Evolutionary conservation across 495 filamentous ascomycete species (phyloP).

Genomic region (Xylaria longipes): DNA sequence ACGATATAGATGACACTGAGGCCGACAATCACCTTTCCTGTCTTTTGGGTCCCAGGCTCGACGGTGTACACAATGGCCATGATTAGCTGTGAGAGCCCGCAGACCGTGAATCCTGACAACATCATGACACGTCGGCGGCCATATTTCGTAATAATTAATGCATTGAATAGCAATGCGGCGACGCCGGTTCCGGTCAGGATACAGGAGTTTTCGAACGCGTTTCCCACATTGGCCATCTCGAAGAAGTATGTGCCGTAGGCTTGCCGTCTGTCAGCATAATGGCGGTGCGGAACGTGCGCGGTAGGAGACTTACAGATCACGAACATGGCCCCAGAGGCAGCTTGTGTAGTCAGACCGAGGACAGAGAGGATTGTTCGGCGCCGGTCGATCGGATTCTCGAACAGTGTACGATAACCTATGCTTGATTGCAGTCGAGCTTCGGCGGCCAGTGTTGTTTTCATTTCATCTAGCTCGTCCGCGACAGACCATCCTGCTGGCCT

Average conservation of each 20-base stretch:
- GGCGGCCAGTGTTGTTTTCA: constrained; percentile 57
- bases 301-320: constrained; percentile 54
- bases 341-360: constrained; percentile 59
- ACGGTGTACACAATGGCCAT: constrained; percentile 62
- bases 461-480: constrained; percentile 57
- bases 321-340: constrained; percentile 66
- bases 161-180: constrained; percentile 63
- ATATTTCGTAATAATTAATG: constrained; percentile 57
- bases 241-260: constrained; percentile 72
- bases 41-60: constrained; percentile 50
- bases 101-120: constrained; percentile 57
- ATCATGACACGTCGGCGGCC: constrained; percentile 62
- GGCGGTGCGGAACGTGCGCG: no score
- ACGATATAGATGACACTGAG: constrained; percentile 64
- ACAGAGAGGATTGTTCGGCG: constrained; percentile 59
- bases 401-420: constrained; percentile 57
- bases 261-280: constrained; percentile 29
- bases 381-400: constrained; percentile 59
- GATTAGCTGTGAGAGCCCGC: constrained; percentile 61
- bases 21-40: constrained; percentile 61
- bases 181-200: constrained; percentile 63
- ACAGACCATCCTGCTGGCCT: constrained; percentile 52
- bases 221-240: constrained; percentile 64
- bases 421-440: constrained; percentile 53
- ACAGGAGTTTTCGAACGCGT: constrained; percentile 65